Conservation (phyloP, 805 yeast genomes). For the Tanozyma kutaoensis region DNA sequence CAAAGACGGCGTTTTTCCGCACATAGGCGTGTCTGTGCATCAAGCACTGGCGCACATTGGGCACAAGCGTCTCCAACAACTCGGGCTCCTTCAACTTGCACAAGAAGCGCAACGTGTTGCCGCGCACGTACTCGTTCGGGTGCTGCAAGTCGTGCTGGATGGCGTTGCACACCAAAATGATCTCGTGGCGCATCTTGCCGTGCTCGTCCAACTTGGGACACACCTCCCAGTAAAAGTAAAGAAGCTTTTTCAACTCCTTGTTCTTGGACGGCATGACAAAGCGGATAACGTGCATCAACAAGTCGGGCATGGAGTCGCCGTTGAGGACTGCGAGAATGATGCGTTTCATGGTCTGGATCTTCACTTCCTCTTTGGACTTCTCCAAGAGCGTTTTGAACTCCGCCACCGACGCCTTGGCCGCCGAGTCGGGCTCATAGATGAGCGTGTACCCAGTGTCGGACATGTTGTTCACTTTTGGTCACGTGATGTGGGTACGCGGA, state of each 20-base stretch:
- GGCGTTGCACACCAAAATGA: constrained; percentile 97
- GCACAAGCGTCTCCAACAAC: constrained; percentile 87
- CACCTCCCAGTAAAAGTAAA: constrained; percentile 96
- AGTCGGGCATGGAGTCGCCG: constrained; percentile 85
- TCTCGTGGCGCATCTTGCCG: constrained; percentile 93
- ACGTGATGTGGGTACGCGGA: too few relatives aligned
- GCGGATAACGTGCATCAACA: constrained; percentile 93
- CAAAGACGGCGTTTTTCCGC: constrained; percentile 92
- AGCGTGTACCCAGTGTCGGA: too few relatives aligned
- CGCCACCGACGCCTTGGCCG: constrained; percentile 45
- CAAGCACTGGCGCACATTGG: constrained; percentile 79
- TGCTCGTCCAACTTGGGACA: constrained; percentile 82
- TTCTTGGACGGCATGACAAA: constrained; percentile 93
- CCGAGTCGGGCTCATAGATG: constrained; percentile 65
- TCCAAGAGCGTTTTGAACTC: constrained; percentile 74
- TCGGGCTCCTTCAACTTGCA: constrained; percentile 88
- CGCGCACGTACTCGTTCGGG: constrained; percentile 94
- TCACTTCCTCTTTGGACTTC: constrained; percentile 79
- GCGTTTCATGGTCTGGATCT: constrained; percentile 81
- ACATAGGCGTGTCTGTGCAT: constrained; percentile 97
- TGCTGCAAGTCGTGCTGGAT: constrained; percentile 95
- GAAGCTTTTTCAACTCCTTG: constrained; percentile 81
- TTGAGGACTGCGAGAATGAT: constrained; percentile 79
- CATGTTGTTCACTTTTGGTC: too few relatives aligned
- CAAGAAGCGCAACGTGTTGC: constrained; percentile 85